A percentile compares a stretch with the other conserved stretches of the same genome.
phyloP scores from a whole-genome alignment of 257 asterid genomes.

The Pogostemon cablin region DNA sequence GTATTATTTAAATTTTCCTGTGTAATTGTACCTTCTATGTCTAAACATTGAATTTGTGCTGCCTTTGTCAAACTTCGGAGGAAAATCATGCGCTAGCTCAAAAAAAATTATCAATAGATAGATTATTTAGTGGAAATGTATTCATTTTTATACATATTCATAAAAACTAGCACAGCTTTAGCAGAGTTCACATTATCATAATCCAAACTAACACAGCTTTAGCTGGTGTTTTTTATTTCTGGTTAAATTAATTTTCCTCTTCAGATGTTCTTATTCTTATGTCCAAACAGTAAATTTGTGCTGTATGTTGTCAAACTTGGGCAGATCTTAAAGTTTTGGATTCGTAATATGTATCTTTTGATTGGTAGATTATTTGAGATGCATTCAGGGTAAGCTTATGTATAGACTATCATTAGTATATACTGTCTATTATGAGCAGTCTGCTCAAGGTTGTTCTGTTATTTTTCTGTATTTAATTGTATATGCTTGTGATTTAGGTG shows the following conservation, averaged over 20 bases:
- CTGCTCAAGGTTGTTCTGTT: background rate
- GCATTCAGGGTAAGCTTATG: background rate
- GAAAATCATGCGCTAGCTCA: background rate
- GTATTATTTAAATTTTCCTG: background rate
- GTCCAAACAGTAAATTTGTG: too few species aligned
- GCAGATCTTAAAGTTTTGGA: too few species aligned
- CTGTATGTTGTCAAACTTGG: too few species aligned
- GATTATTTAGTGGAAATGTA: constrained; percentile 10
- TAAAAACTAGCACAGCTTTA: background rate
- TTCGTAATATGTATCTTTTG: too few species aligned
- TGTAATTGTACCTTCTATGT: background rate
- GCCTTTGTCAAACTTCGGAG: background rate
- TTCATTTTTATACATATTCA: background rate
- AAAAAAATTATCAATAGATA: background rate
- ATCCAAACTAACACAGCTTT: too few species aligned
- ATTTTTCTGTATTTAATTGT: background rate
- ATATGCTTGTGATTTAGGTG: background rate
- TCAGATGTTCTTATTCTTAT: too few species aligned
- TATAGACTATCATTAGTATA: background rate
- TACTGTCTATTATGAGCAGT: background rate
- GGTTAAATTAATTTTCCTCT: too few species aligned
- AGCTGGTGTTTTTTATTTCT: too few species aligned
- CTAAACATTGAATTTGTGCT: background rate
- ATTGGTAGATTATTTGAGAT: too few species aligned
- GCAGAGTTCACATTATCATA: background rate